Evolutionary conservation across 2,329 filamentous ascomycete genomes (phyloP).

Genomic region (Aspergillus eucalypticola): DNA sequence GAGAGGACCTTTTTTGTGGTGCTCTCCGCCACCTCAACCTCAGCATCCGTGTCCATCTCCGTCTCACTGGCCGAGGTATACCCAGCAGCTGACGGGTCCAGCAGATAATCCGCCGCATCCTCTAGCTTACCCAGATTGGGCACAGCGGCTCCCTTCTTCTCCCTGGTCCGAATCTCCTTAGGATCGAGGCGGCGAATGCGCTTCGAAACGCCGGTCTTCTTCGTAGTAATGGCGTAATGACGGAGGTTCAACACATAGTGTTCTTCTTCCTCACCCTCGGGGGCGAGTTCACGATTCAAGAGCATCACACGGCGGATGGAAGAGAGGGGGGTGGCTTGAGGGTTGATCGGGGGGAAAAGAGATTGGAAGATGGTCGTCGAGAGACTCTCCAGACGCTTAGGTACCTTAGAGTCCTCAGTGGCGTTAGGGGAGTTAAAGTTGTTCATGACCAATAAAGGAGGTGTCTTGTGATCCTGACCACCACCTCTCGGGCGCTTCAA

Average conservation of each 20-base stretch:
- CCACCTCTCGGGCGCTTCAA: conserved; percentile 80
- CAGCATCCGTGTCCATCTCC: conserved; percentile 89
- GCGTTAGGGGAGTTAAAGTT: conserved; percentile 74
- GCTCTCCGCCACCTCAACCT: conserved; percentile 76
- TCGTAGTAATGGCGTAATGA: conserved; percentile 94
- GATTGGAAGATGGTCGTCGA: conserved; percentile 94
- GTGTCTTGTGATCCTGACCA: conserved; percentile 80
- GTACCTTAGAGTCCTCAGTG: conserved; percentile 64
- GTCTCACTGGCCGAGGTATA: conserved; percentile 94
- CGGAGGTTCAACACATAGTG: conserved; percentile 83
- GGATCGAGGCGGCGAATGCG: conserved; percentile 80
- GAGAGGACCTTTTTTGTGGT: conserved; percentile 56
- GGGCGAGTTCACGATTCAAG: conserved; percentile 71
- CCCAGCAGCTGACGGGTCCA: conserved; percentile 74
- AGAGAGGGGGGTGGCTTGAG: conserved; percentile 81
- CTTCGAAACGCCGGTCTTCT: conserved; percentile 79
- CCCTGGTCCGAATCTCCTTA: conserved; percentile 73
- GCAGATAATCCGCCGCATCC: conserved; percentile 92
- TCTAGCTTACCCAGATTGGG: conserved; percentile 89
- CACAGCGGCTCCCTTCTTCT: conserved; percentile 66
- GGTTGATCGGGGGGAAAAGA: conserved; percentile 92
- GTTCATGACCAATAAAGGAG: conserved; percentile 96
- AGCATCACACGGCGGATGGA: conserved; percentile 92
- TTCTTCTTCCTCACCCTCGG: conserved; percentile 53
- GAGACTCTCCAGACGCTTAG: conserved; percentile 89